These are phyloP conservation scores for Telopea speciosissima DNA, from an alignment of 177 flowering plant genomes.

Conservation along the genomic window DNA sequence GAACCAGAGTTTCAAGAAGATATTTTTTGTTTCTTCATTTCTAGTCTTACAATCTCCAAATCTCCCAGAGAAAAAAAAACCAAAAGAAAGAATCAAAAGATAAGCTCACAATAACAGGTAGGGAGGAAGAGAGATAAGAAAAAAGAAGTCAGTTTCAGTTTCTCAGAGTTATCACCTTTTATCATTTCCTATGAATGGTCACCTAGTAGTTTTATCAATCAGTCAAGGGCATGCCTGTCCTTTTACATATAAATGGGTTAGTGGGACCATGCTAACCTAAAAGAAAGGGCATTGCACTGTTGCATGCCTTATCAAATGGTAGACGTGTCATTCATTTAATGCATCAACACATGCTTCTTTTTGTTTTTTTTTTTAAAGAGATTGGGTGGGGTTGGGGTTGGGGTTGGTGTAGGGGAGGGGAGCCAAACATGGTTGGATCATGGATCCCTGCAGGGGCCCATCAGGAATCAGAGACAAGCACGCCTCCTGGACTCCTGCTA, in stretches of 20 bases:
- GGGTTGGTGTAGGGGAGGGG: too few relatives aligned
- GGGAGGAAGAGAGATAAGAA: too few relatives aligned
- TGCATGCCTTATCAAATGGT: background rate
- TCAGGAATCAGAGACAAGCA: background rate
- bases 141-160: too few relatives aligned
- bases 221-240: background rate
- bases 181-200: background rate
- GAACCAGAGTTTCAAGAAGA: background rate
- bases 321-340: background rate
- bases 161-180: background rate
- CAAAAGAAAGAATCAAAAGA: background rate
- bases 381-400: too few relatives aligned
- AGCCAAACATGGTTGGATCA: background rate
- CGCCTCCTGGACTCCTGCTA: constrained; percentile 9
- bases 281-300: background rate
- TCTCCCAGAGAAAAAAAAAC: background rate
- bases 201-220: background rate
- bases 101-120: background rate
- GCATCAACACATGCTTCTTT: background rate
- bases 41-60: background rate
- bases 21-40: background rate
- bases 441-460: constrained; percentile 4
- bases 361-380: too few relatives aligned
- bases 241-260: background rate
- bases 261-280: background rate